Percentiles rank a stretch among this genome's conserved stretches.
phyloP scores from a whole-genome alignment of 352 stramenopile species.

The Phytopythium boreale region DNA sequence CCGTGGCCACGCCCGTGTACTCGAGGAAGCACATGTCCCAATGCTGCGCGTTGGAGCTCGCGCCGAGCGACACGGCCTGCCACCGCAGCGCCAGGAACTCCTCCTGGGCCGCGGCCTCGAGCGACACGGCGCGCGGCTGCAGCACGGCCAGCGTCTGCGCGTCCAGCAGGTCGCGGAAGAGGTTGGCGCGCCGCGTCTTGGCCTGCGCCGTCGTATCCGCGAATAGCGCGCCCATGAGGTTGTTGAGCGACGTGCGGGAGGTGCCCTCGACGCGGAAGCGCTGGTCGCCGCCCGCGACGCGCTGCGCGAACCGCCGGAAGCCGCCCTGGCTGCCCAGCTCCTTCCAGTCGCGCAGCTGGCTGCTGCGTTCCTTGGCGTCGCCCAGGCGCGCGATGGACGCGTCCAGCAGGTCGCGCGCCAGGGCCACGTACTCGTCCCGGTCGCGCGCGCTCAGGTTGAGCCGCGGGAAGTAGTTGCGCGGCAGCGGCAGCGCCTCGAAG shows the following conservation, averaged over 20 bases:
- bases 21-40: constrained; percentile 75
- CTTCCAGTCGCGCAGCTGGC: constrained; percentile 50
- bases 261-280: constrained; percentile 59
- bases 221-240: constrained; percentile 65
- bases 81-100: constrained; percentile 72
- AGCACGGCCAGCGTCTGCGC: constrained; percentile 57
- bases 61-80: constrained; percentile 61
- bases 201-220: constrained; percentile 45
- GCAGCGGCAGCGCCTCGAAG: constrained; percentile 70
- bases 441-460: constrained; percentile 30
- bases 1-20: constrained; percentile 59
- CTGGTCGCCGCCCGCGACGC: constrained; percentile 31
- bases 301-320: constrained; percentile 61
- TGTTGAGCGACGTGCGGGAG: constrained; percentile 43
- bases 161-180: constrained; percentile 62
- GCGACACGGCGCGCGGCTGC: constrained; percentile 29
- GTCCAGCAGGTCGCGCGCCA: constrained; percentile 39
- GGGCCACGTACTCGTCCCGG: constrained; percentile 36
- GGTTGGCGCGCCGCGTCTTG: constrained; percentile 35
- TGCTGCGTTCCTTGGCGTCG: constrained; percentile 36
- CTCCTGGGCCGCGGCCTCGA: constrained; percentile 32
- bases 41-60: constrained; percentile 38
- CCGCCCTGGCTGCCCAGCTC: constrained; percentile 43
- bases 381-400: constrained; percentile 35
- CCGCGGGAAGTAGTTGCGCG: constrained; percentile 40